Base-by-base conservation (phyloP, 306 rosid species). In the Acacia melanoxylon region DNA sequence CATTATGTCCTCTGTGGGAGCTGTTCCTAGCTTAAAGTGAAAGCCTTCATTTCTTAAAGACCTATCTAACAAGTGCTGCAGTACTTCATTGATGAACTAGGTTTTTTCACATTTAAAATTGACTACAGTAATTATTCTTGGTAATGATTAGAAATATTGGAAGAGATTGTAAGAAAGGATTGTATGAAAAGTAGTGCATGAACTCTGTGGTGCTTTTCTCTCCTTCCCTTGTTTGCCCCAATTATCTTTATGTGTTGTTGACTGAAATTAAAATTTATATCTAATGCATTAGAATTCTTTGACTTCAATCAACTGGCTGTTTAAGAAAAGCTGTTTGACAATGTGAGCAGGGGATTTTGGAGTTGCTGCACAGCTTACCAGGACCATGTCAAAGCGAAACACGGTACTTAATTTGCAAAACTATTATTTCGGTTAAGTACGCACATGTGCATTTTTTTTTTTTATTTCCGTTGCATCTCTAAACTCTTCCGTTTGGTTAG, bases 341-440 rank as follows among this genome's bases (percentile, higher is more conserved):
- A 82, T 81, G 35, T 78, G 89, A 80, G 78, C 94, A 95, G 99
- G 99, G 70, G 99, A 95, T 88, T 95, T 95, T 88, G 99, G 99
- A 76, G 99, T 95, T 86, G 98, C 99, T 52, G 99, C 99, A 0
- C 99, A 95, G 82, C 97, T 95, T 49, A 95, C 99, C 27, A 90
- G 99, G 92, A 95, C 99, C 79, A 95, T 95, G 99, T 95, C 99
- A 77, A 95, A 95, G 93, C 98, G 99, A 83, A 95, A 95, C 79
- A 93, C 99, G 86, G 99, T 95, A 95, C 63, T 83, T 75, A 61
- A 59, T 79, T 37, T 54, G 41, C 66, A 27, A 45, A 81, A 40
- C 71, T 76, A 70, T 70, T 49, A 42, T 80, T 70, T 84, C 35
- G 35, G 68, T 46, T 6, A 17, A 73, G 8, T 29, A 49, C 2